Percentiles rank a stretch among this genome's conserved stretches.
Conservation (phyloP, 1,139 yeast genomes). For the Saccharomycopsis hybrid region DNA sequence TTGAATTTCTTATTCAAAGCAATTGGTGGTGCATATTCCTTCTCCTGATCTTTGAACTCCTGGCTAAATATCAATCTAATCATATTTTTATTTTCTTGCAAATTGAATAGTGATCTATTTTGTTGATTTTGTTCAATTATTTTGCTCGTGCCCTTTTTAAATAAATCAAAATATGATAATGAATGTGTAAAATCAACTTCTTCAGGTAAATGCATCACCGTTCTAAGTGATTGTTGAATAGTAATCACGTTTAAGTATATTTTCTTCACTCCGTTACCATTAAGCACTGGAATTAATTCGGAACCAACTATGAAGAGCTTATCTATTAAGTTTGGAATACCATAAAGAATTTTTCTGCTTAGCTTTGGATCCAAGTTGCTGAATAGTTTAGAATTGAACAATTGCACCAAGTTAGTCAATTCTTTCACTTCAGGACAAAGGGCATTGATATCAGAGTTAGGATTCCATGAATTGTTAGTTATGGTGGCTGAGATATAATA, state of each 20-base stretch:
- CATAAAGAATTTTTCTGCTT: conserved; percentile 34
- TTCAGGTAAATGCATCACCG: conserved; percentile 50
- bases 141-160: conserved; percentile 28
- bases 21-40: conserved; percentile 5
- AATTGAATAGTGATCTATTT: conserved; percentile 24
- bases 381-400: conserved; percentile 27
- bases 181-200: conserved; percentile 55
- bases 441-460: conserved; percentile 54
- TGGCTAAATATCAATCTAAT: conserved; percentile 45
- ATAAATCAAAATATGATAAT: conserved; percentile 51
- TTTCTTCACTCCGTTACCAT: conserved; percentile 60
- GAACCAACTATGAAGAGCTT: conserved; percentile 56
- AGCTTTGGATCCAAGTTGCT: conserved; percentile 27
- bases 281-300: conserved; percentile 46
- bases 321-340: conserved; percentile 54
- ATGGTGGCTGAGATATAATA: conserved; percentile 49
- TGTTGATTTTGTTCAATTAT: conserved; percentile 27
- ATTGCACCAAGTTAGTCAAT: conserved; percentile 35
- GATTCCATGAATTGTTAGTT: conserved; percentile 30
- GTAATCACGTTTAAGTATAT: conserved; percentile 64
- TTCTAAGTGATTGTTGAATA: conserved; percentile 69
- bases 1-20: conserved; percentile 11
- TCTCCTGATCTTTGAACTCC: conserved; percentile 24
- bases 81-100: conserved; percentile 36
- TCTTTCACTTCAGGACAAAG: conserved; percentile 54